Evolutionary conservation across 2,329 filamentous ascomycete genomes (phyloP).

Genomic region (Clarireedia monteithiana): DNA sequence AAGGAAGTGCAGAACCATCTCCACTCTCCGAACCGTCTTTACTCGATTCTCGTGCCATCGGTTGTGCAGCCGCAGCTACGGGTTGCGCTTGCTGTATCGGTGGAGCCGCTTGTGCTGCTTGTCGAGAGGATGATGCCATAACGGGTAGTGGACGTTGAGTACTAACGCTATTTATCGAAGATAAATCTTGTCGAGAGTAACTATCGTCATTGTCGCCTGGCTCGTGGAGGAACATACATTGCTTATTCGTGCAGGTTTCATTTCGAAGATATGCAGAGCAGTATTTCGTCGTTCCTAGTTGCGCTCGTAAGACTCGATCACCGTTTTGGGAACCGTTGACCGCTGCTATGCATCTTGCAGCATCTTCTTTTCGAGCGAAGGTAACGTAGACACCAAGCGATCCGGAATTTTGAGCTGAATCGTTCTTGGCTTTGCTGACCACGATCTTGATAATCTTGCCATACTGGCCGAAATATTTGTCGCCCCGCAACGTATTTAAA

Average conservation of each 20-base stretch:
- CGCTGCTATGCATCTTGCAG: conserved; percentile 78
- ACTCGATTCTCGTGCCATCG: conserved; percentile 71
- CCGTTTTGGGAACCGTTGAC: conserved; percentile 91
- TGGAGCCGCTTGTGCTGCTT: conserved; percentile 36
- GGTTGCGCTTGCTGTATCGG: conserved; percentile 28
- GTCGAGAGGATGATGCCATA: conserved; percentile 43
- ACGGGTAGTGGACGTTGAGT: conserved; percentile 60
- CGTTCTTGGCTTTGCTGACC: conserved; percentile 76
- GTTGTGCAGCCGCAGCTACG: conserved; percentile 38
- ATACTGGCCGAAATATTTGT: conserved; percentile 96
- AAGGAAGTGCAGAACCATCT: conserved; percentile 87
- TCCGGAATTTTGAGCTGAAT: conserved; percentile 52
- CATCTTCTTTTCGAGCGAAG: conserved; percentile 86
- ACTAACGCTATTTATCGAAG: conserved; percentile 85
- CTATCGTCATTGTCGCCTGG: conserved; percentile 97
- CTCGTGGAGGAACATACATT: conserved; percentile 97
- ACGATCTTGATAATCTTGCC: conserved; percentile 98
- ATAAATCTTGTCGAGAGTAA: conserved; percentile 89
- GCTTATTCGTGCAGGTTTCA: conserved; percentile 88
- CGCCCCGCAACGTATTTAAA: conserved; percentile 79
- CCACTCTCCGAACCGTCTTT: conserved; percentile 66
- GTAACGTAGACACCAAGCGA: conserved; percentile 98
- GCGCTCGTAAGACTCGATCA: conserved; percentile 73
- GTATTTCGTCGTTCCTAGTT: conserved; percentile 90
- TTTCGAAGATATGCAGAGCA: conserved; percentile 94